A percentile compares a stretch with the other conserved stretches of the same genome.
phyloP scores from a whole-genome alignment of 495 filamentous ascomycete species.

The Xanthoparmelia taractica region DNA sequence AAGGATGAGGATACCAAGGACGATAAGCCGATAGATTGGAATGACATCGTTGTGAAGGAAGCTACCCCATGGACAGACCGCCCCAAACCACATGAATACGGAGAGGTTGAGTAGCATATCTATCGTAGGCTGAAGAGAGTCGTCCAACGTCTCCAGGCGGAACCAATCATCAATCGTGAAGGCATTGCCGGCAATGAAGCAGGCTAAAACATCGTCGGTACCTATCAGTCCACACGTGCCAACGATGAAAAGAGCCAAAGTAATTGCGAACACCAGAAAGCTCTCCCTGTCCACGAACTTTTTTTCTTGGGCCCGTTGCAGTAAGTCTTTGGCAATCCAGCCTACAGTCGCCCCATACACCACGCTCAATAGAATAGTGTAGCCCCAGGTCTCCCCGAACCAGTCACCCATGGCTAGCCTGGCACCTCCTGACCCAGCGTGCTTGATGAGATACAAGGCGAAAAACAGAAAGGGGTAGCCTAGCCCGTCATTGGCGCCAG shows the following conservation, averaged over 20 bases:
- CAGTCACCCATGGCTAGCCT: conserved; percentile 66
- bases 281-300: conserved; percentile 84
- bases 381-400: conserved; percentile 83
- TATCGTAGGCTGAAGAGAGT: conserved; percentile 84
- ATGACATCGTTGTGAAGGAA: conserved; percentile 64
- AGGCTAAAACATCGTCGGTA: conserved; percentile 85
- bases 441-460: conserved; percentile 75
- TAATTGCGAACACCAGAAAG: conserved; percentile 81
- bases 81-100: conserved; percentile 88
- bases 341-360: conserved; percentile 71
- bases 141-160: conserved; percentile 75
- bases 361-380: conserved; percentile 72
- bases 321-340: conserved; percentile 69
- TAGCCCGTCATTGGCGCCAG: conserved; percentile 87
- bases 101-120: conserved; percentile 80
- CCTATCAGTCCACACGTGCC: conserved; percentile 73
- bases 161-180: conserved; percentile 96
- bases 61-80: conserved; percentile 71
- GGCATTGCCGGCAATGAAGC: conserved; percentile 86
- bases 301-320: conserved; percentile 76
- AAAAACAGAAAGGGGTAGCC: conserved; percentile 89
- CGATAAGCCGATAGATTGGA: conserved; percentile 68
- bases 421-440: conserved; percentile 47
- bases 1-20: conserved; percentile 72
- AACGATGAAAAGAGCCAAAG: conserved; percentile 62